Evolutionary conservation across 345 rosid species (phyloP), one percentile per base, ranked within the genome.

Genomic region (Zanthoxylum bungeanum): DNA sequence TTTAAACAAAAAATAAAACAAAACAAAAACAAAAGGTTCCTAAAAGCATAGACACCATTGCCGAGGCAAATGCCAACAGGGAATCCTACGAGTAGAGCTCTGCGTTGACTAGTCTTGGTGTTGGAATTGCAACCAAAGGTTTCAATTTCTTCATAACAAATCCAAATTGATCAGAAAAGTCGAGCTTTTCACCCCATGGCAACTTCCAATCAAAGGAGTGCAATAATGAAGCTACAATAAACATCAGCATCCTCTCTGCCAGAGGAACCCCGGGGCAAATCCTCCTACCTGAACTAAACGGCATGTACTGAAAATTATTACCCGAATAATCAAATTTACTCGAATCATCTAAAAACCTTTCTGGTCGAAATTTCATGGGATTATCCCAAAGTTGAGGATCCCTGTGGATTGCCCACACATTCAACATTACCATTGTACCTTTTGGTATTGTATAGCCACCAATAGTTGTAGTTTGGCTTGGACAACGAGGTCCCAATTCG

Each of bases 261-360:
- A 75, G 31, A 3, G 76, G 69, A 9, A 76, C 28, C 51, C 89
- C 89, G 0, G 82, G 69, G 31, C 87, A 86, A 0, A 74, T 64
- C 40, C 89, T 74, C 42, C 85, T 68, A 0, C 89, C 87, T 0
- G 86, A 71, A 42, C 89, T 87, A 30, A 86, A 40, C 9, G 46
- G 46, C 46, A 40, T 11, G 46, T 40, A 40, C 9, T 40, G 46
- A 40, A 40, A 40, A 17, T 78, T 64, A 17, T 73, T 81, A 2
- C 86, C 87, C 9, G 36, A 27, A 22, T 64, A 86, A 40, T 84
- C 80, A n/a, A 61, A 68, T 1, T 72, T 44, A 3, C 21, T 46
- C 0, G 64, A 9, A 31, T 58, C 44, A 25, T 68, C 36, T 1
- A 76, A 16, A 21, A 82, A 82, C 56, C 85, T 78, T 22, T 82